Base-by-base conservation (phyloP, 208 protist genomes). In the Wallacemonas sp. region DNA sequence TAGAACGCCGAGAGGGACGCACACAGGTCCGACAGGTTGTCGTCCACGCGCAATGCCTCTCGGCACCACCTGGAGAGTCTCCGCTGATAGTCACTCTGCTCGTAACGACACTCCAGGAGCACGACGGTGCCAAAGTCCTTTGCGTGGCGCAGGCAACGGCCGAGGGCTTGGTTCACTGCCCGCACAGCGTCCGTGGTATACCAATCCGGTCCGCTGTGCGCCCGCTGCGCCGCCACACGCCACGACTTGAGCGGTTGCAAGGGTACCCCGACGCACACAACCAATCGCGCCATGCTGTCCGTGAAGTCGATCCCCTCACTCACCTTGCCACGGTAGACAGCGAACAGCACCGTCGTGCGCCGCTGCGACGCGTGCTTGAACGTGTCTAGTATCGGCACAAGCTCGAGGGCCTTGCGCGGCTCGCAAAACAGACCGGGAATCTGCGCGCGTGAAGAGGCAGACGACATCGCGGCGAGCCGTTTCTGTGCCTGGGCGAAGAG, bases 231-330 rank as follows among this genome's bases (percentile, higher is more conserved):
- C 24, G 44, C 22, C 13, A 93, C 83, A 22, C 42, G 76, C 78
- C 81, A 89, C 21, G 71, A 81, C 55, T 76, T 78, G 5, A 87
- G 57, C 13, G 80, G 82, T 58, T 78, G 83, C 52, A 91, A 76
- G 10, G 93, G 93, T 33, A 98, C 44, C 3, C 97, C 97, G 21
- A 97, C 87, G 66, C 97, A 94, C 22, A 98, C 54, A n/a, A 98
- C 95, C 8, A 93, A 91, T 2, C 98, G 85, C 34, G 89, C 93
- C 81, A 98, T 93, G 30, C 73, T 45, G 71, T 98, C 94, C 4
- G 90, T 85, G 68, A 99, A 99, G 70, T 99, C 93, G 45, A 99
- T 78, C 19, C 98, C 97, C 70, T 99, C 97, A 58, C 88, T 93
- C 10, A 97, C 80, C 64, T 98, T 98, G 9, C 94, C 97, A 21